Percentiles rank a stretch among this genome's conserved stretches.
Evolutionary conservation across 495 filamentous ascomycete species (phyloP).

Genomic region (Chaetomium tenue): DNA sequence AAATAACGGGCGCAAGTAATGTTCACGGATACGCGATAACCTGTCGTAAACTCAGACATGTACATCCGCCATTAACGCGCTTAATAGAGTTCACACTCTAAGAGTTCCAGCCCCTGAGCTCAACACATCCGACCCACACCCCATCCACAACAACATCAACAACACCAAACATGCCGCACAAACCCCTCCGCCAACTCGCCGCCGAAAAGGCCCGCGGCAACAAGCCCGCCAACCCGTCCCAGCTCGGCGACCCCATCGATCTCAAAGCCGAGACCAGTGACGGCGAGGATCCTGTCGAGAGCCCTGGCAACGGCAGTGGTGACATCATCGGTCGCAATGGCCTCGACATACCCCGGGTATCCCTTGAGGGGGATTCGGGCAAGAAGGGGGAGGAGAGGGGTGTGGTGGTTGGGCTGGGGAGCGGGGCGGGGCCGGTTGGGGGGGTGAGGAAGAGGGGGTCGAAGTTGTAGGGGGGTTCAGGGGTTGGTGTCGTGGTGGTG

Average conservation of each 20-base stretch:
- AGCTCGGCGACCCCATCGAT: slow-evolving; percentile 44
- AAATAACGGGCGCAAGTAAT: too few relatives aligned
- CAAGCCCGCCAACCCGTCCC: slow-evolving; percentile 41
- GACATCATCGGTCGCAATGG: background rate
- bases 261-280: slow-evolving; percentile 44
- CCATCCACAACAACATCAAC: too few relatives aligned
- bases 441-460: slow-evolving; percentile 18
- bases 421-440: slow-evolving; percentile 23
- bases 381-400: slow-evolving; percentile 8
- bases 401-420: slow-evolving; percentile 18
- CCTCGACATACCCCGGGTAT: background rate
- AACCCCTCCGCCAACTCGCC: slow-evolving; percentile 32
- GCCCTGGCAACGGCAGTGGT: background rate
- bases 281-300: slow-evolving; percentile 14
- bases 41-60: too few relatives aligned
- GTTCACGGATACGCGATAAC: too few relatives aligned
- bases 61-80: too few relatives aligned
- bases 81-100: too few relatives aligned
- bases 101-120: too few relatives aligned
- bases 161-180: slow-evolving; percentile 7
- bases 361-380: slow-evolving; percentile 11
- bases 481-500: slow-evolving; percentile 14
- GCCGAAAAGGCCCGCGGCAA: slow-evolving; percentile 40
- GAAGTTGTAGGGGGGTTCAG: slow-evolving; percentile 15
- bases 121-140: background rate